A percentile compares a stretch with the other conserved stretches of the same genome.
Evolutionary conservation across 768 basidiomycete species (phyloP).

Genomic region (Scleroderma bovista): DNA sequence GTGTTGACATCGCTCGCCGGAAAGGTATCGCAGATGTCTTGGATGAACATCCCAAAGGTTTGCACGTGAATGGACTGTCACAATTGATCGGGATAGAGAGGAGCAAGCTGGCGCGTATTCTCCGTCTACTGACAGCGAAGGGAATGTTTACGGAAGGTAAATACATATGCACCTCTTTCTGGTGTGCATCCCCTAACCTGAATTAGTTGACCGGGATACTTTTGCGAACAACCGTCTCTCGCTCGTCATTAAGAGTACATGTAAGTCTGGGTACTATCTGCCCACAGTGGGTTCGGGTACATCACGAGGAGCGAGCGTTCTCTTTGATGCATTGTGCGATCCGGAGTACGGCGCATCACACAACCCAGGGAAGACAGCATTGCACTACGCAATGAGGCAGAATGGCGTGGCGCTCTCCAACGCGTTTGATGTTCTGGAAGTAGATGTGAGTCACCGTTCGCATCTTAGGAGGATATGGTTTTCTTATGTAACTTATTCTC

Average conservation of each 20-base stretch:
- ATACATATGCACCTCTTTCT: neutral
- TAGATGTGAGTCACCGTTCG: no score
- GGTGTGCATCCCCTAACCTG: neutral
- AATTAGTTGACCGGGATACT: constrained; percentile 19
- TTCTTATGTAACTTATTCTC: constrained; percentile 13
- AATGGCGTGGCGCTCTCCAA: no score
- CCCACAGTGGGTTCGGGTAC: constrained; percentile 7
- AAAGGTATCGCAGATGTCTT: constrained; percentile 5
- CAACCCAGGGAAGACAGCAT: no score
- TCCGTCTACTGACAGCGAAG: constrained; percentile 25
- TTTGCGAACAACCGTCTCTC: constrained; percentile 33
- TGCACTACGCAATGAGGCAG: no score
- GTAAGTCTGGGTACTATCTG: constrained; percentile 4
- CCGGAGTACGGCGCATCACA: no score
- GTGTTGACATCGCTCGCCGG: neutral
- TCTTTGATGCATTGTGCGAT: no score
- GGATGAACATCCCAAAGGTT: constrained; percentile 21
- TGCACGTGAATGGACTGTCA: constrained; percentile 26
- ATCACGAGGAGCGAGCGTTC: constrained; percentile 4
- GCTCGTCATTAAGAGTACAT: constrained; percentile 15
- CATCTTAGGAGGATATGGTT: no score
- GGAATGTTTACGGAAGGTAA: constrained; percentile 29
- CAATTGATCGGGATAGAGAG: constrained; percentile 15
- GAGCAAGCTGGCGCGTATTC: constrained; percentile 25
- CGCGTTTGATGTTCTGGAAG: no score